Base-by-base conservation (phyloP, 2,329 filamentous ascomycete genomes). In the Fusarium concolor region DNA sequence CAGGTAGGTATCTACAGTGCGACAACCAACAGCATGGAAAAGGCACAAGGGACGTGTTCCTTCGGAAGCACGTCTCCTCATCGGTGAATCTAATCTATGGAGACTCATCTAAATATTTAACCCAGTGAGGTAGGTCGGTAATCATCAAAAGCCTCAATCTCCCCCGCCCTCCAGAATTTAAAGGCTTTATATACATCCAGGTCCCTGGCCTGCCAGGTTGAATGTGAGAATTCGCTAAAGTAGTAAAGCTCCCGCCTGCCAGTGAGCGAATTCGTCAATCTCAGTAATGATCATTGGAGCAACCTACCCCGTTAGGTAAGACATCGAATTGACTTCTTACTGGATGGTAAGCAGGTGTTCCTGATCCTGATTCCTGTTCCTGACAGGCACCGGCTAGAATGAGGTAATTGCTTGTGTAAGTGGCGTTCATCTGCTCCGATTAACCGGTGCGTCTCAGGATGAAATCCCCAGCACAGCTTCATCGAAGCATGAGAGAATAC, bases 291-390 rank as follows among this genome's bases (percentile, higher is more conserved):
- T 49, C 29, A 35, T 47, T 29, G 41, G 50, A 55, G 55, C 52
- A 50, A 58, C 66, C 62, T 68, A 45, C 66, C 52, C 12, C 41
- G 61, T 69, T 68, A 41, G 66, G 66, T 37, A 66, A 69, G 56
- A 54, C 47, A 55, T 43, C 50, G 29, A 43, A 47, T 47, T 43
- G 49, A 56, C 29, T 35, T 45, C 24, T 37, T 46, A 56, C 18
- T 54, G 38, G 49, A 49, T 31, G 26, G 49, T 51, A 50, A 47
- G 38, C 26, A 35, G 20, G 29, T 6, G 38, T 38, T 33, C 33
- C 44, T 59, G 35, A 22, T 41, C 22, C 50, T 22, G 39, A 33
- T 45, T 54, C 33, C 33, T 60, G 17, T 38, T 44, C 29, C 55
- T 14, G 43, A 33, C 62, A 43, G 53, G 47, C 31, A 33, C 55